Evolutionary conservation across 2,329 filamentous ascomycete genomes (phyloP).

Genomic region (Malbranchea zuffiana): DNA sequence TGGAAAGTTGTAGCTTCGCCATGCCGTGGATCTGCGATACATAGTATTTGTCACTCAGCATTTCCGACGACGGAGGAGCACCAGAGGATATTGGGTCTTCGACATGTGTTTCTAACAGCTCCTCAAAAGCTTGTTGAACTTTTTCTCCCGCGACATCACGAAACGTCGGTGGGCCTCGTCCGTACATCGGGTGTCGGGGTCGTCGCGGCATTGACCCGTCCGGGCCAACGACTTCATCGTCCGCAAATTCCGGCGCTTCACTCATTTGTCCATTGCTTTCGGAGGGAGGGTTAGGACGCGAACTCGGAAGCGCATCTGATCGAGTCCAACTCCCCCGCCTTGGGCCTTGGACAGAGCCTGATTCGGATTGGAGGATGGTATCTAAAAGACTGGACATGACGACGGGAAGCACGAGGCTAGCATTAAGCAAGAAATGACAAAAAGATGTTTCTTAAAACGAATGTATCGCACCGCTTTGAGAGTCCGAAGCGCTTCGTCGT

Average conservation of each 20-base stretch:
- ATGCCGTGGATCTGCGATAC: slow-evolving; percentile 56
- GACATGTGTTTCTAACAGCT: slow-evolving; percentile 50
- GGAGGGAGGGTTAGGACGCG: slow-evolving; percentile 42
- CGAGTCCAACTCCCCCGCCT: slow-evolving; percentile 6
- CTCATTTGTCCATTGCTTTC: slow-evolving; percentile 43
- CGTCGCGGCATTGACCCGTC: slow-evolving; percentile 40
- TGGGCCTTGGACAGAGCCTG: background rate
- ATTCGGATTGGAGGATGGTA: slow-evolving; percentile 11
- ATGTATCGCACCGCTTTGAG: too few relatives aligned
- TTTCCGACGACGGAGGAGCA: slow-evolving; percentile 43
- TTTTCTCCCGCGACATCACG: slow-evolving; percentile 52
- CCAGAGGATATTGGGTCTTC: slow-evolving; percentile 48
- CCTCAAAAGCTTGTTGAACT: slow-evolving; percentile 52
- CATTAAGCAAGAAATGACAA: too few relatives aligned
- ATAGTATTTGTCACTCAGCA: slow-evolving; percentile 53
- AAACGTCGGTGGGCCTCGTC: slow-evolving; percentile 46
- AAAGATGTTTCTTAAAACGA: too few relatives aligned
- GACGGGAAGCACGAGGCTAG: background rate
- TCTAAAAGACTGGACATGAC: slow-evolving; percentile 13
- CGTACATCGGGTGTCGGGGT: slow-evolving; percentile 39
- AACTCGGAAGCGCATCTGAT: slow-evolving; percentile 33
- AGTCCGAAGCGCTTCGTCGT: too few relatives aligned
- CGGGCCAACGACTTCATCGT: slow-evolving; percentile 50
- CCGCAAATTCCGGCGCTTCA: slow-evolving; percentile 49
- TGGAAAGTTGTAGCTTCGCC: slow-evolving; percentile 50